Conservation (phyloP, 108 stramenopile genomes). For the Craspedostauros australis region DNA sequence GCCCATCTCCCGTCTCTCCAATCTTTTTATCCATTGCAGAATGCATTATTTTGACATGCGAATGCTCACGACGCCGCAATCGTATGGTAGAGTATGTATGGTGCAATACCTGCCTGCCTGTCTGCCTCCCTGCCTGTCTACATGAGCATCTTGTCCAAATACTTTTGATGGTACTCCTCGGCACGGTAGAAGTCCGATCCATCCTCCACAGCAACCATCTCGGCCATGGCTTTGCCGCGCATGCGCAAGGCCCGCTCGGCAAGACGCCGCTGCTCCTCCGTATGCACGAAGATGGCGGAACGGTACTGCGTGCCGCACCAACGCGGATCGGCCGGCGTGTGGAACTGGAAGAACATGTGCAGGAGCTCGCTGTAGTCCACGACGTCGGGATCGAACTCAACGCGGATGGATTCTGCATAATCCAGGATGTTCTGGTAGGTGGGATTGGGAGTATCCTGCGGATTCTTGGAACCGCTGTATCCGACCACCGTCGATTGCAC, state of each 20-base stretch:
- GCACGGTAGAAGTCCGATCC: constrained; percentile 35
- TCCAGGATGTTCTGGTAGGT: constrained; percentile 37
- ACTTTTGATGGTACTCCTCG: constrained; percentile 44
- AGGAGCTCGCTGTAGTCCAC: constrained; percentile 21
- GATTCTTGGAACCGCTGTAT: constrained; percentile 25
- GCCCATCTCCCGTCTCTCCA: no score
- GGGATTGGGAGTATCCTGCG: constrained; percentile 10
- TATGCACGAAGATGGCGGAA: constrained; percentile 26
- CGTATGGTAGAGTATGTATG: no score
- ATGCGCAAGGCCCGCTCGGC: constrained; percentile 11
- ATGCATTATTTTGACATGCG: no score
- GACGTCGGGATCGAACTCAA: constrained; percentile 18
- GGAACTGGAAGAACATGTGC: constrained; percentile 19
- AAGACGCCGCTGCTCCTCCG: constrained; percentile 14
- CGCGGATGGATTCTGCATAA: constrained; percentile 35
- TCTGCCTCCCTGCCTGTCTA: no score
- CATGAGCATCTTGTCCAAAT: constrained; percentile 32
- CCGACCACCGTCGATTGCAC: constrained; percentile 28
- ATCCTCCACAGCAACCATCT: constrained; percentile 22
- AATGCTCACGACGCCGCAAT: no score
- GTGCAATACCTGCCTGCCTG: no score
- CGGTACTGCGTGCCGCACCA: constrained; percentile 33
- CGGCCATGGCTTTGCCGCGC: constrained; percentile 9
- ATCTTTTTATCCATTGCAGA: no score
- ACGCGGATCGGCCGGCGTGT: constrained; percentile 31